A percentile compares a stretch with the other conserved stretches of the same genome.
phyloP scores from a whole-genome alignment of 1,284 basidiomycete species.

The Tylopilus sp. region DNA sequence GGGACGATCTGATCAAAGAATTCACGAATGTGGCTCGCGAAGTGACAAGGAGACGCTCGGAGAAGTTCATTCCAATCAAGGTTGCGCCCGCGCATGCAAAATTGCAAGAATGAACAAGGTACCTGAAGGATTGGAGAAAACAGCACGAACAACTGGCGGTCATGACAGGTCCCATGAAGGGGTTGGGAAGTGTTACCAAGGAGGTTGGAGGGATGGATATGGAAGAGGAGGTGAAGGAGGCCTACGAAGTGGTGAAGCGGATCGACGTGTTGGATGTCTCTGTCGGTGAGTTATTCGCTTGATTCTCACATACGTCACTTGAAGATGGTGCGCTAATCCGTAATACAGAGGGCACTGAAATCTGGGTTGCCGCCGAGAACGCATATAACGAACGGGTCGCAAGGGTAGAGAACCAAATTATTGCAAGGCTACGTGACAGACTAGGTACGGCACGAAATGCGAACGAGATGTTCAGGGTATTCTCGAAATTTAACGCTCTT shows the following conservation, averaged over 20 bases:
- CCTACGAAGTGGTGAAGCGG: slow-evolving; percentile 95
- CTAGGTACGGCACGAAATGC: slow-evolving; percentile 97
- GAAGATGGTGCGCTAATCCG: slow-evolving; percentile 7
- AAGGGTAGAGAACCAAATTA: slow-evolving; percentile 98
- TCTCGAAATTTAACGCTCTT: slow-evolving; percentile 98
- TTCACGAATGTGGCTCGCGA: slow-evolving; percentile 98
- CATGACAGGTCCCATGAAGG: slow-evolving; percentile 97
- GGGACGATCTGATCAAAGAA: slow-evolving; percentile 98
- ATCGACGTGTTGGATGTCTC: slow-evolving; percentile 97
- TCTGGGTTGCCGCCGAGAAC: slow-evolving; percentile 97
- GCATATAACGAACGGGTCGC: slow-evolving; percentile 98
- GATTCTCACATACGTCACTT: background rate
- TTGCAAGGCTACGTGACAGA: slow-evolving; percentile 91
- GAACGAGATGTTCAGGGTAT: slow-evolving; percentile 99
- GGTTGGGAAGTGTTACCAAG: slow-evolving; percentile 76
- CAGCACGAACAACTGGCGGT: slow-evolving; percentile 98
- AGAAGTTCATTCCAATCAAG: slow-evolving; percentile 98
- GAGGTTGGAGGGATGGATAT: slow-evolving; percentile 91
- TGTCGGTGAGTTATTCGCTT: slow-evolving; percentile 63
- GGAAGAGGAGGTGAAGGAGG: slow-evolving; percentile 97
- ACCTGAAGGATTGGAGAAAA: slow-evolving; percentile 93
- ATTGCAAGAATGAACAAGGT: slow-evolving; percentile 90
- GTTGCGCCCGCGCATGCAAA: slow-evolving; percentile 92
- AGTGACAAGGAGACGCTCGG: slow-evolving; percentile 90
- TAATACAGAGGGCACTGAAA: slow-evolving; percentile 91